Conservation (phyloP, 2,329 filamentous ascomycete genomes). For the Aspergillus sp. region DNA sequence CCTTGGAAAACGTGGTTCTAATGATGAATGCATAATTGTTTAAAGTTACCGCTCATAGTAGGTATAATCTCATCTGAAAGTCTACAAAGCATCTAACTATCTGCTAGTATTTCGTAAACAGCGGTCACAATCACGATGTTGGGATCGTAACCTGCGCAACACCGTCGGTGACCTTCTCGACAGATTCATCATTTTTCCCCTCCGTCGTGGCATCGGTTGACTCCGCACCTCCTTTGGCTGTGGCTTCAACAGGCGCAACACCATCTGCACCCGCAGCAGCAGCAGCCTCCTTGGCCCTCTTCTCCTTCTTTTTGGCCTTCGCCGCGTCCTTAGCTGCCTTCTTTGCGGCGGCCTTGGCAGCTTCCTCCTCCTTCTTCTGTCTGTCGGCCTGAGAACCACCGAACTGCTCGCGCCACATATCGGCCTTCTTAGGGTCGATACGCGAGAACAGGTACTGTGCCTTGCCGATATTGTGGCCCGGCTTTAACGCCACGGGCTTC, state of each 20-base stretch:
- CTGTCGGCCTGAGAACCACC: constrained; percentile 67
- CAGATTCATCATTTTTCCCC: constrained; percentile 32
- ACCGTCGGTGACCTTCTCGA: constrained; percentile 43
- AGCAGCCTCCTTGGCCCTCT: constrained; percentile 41
- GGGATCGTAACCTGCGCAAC: constrained; percentile 44
- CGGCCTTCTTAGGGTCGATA: constrained; percentile 78
- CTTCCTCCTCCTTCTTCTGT: constrained; percentile 64
- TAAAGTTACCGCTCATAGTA: not conserved
- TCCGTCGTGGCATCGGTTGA: constrained; percentile 22
- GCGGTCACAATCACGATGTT: constrained; percentile 29
- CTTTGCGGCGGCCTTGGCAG: constrained; percentile 43
- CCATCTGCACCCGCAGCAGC: constrained; percentile 23
- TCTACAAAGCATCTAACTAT: not conserved
- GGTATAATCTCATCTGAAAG: not conserved
- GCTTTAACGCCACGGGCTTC: constrained; percentile 58
- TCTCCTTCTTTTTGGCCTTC: constrained; percentile 36
- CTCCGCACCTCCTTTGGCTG: constrained; percentile 36
- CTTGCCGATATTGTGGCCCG: constrained; percentile 78
- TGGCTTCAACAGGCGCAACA: constrained; percentile 33
- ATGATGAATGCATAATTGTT: not conserved
- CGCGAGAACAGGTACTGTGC: constrained; percentile 77
- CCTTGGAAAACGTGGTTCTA: not conserved
- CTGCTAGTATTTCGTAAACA: not conserved
- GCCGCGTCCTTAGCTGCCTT: constrained; percentile 41
- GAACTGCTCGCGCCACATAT: constrained; percentile 78